Evolutionary conservation across 148 eudicot genomes (phyloP).

Genomic region (Persicaria tinctoria): DNA sequence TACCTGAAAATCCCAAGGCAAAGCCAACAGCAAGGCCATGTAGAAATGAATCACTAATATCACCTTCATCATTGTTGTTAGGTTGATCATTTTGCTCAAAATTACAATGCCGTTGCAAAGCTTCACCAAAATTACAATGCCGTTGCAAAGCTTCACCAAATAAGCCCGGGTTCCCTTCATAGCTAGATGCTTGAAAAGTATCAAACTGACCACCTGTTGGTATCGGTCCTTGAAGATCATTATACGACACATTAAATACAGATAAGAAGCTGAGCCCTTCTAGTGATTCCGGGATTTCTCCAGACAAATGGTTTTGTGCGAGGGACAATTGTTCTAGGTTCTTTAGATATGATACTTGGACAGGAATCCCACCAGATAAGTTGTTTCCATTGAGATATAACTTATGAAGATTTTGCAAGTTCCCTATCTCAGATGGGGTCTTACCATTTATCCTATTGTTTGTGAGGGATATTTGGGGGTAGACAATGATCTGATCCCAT

Average conservation of each 20-base stretch:
- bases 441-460: slow-evolving; percentile 55
- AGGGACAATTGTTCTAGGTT: no score
- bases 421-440: slow-evolving; percentile 59
- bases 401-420: no score
- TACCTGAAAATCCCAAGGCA: background rate
- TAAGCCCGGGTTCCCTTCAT: slow-evolving; percentile 29
- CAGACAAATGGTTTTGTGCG: no score
- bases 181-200: slow-evolving; percentile 26
- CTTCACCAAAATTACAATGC: slow-evolving; percentile 13
- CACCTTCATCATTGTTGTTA: background rate
- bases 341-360: no score
- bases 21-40: background rate
- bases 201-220: slow-evolving; percentile 56
- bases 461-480: slow-evolving; percentile 54
- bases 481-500: slow-evolving; percentile 56
- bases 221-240: no score
- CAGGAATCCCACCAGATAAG: no score
- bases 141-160: no score
- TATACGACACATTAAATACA: no score
- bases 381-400: no score
- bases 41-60: background rate
- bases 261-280: no score
- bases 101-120: slow-evolving; percentile 9
- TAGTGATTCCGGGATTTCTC: no score
- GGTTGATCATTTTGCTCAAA: background rate